A percentile compares a stretch with the other conserved stretches of the same genome.
phyloP scores from a whole-genome alignment of 176 grass and related monocot genomes.

The Eragrostis curvula region DNA sequence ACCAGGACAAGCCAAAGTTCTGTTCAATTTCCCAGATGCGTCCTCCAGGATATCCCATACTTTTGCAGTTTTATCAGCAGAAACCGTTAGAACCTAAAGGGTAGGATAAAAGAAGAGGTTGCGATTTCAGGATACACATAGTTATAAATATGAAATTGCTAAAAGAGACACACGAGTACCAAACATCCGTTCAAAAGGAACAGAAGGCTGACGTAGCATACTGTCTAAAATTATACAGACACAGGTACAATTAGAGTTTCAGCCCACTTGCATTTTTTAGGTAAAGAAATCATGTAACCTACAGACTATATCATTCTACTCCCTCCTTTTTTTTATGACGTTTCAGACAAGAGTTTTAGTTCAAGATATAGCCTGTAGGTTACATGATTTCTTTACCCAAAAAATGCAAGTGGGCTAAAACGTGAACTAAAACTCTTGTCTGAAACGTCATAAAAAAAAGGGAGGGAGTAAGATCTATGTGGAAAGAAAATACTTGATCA shows the following conservation, averaged over 20 bases:
- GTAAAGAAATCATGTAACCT: conserved; percentile 1
- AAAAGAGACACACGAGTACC: conserved; percentile 5
- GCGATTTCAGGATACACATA: conserved; percentile 22
- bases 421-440: too few species aligned
- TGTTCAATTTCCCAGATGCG: conserved; percentile 73
- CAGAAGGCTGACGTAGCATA: neutral
- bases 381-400: too few species aligned
- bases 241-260: conserved; percentile 7
- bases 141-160: conserved; percentile 27
- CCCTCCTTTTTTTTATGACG: too few species aligned
- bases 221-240: neutral
- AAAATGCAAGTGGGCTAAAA: too few species aligned
- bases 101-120: conserved; percentile 15
- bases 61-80: conserved; percentile 98
- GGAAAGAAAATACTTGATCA: conserved; percentile 1
- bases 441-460: too few species aligned
- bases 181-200: conserved; percentile 18
- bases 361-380: too few species aligned
- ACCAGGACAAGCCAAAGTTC: conserved; percentile 72
- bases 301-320: neutral
- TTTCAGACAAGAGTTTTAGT: too few species aligned
- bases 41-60: conserved; percentile 93
- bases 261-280: conserved; percentile 22
- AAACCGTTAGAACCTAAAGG: conserved; percentile 90
- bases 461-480: neutral